Evolutionary conservation across 148 eudicot species (phyloP).

Genomic region (Persicaria tinctoria): DNA sequence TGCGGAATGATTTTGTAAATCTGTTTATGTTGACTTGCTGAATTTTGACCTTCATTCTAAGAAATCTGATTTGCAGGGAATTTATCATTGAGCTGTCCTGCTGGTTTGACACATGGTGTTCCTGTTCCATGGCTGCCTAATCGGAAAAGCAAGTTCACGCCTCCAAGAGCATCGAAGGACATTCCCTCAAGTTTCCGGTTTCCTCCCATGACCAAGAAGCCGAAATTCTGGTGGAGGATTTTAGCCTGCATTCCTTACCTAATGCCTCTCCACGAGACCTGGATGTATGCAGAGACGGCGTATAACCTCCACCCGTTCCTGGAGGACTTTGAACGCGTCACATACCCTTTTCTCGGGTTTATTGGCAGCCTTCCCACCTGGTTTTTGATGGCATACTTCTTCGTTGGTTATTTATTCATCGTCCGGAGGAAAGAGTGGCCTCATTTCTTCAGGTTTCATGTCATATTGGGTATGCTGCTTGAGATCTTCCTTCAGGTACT

Average conservation of each 20-base stretch:
- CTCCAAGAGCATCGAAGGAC: slow-evolving; percentile 50
- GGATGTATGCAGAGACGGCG: slow-evolving; percentile 69
- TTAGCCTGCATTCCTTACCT: slow-evolving; percentile 74
- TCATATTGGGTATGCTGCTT: slow-evolving; percentile 55
- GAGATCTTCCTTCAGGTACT: slow-evolving; percentile 55
- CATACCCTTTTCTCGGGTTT: slow-evolving; percentile 46
- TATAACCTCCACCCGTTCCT: slow-evolving; percentile 61
- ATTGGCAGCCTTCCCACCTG: slow-evolving; percentile 54
- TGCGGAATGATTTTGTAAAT: too few relatives aligned
- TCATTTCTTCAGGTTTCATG: slow-evolving; percentile 75
- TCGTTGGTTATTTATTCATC: slow-evolving; percentile 49
- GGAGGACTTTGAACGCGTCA: slow-evolving; percentile 47
- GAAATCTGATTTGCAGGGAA: not conserved
- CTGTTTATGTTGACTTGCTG: too few relatives aligned
- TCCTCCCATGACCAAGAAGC: slow-evolving; percentile 60
- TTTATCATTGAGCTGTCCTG: not conserved
- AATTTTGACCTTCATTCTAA: not conserved
- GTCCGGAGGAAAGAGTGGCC: slow-evolving; percentile 81
- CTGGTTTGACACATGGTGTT: not conserved
- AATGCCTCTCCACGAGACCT: slow-evolving; percentile 66
- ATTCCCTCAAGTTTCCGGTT: slow-evolving; percentile 28
- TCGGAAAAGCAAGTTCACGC: not conserved
- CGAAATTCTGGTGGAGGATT: slow-evolving; percentile 78
- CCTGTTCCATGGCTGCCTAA: slow-evolving; percentile 20
- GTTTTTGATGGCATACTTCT: slow-evolving; percentile 46